Percentiles rank a stretch among this genome's conserved stretches.
phyloP scores from a whole-genome alignment of 768 basidiomycete genomes.

The Leccinum uliginosum region DNA sequence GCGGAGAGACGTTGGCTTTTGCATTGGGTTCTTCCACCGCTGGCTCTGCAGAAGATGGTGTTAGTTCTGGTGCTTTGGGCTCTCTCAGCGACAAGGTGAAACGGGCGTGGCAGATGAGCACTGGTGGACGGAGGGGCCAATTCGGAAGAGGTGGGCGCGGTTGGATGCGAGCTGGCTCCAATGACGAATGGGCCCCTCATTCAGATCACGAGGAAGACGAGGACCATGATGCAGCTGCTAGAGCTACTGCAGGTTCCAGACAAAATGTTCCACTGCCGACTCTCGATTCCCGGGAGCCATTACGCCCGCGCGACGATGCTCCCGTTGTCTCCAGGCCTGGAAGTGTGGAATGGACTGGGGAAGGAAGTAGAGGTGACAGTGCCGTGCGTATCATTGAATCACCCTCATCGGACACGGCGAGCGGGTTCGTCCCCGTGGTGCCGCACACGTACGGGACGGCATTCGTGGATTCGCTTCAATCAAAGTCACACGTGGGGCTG shows the following conservation, averaged over 20 bases:
- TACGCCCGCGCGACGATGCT: background rate
- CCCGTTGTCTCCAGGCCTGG: background rate
- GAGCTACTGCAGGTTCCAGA: background rate
- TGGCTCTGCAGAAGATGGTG: background rate
- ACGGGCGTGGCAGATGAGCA: conserved; percentile 11
- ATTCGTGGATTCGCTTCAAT: conserved; percentile 20
- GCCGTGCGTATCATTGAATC: conserved; percentile 21
- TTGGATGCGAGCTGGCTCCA: conserved; percentile 49
- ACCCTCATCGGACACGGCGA: conserved; percentile 21
- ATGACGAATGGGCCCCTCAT: conserved; percentile 45
- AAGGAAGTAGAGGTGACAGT: background rate
- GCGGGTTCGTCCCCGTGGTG: conserved; percentile 7
- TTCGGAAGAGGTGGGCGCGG: conserved; percentile 33
- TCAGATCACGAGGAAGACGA: conserved; percentile 15
- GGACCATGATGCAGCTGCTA: background rate
- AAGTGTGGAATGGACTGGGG: background rate
- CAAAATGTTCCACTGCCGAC: background rate
- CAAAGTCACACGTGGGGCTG: conserved; percentile 11
- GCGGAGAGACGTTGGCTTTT: conserved; percentile 17
- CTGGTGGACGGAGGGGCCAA: conserved; percentile 3
- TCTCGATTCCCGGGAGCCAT: background rate
- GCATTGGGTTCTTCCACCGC: conserved; percentile 5
- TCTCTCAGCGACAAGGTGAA: conserved; percentile 28
- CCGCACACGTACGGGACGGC: conserved; percentile 2
- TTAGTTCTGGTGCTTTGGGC: background rate